Evolutionary conservation across 2,329 filamentous ascomycete genomes (phyloP).

Genomic region (Aspergillus clavatus): DNA sequence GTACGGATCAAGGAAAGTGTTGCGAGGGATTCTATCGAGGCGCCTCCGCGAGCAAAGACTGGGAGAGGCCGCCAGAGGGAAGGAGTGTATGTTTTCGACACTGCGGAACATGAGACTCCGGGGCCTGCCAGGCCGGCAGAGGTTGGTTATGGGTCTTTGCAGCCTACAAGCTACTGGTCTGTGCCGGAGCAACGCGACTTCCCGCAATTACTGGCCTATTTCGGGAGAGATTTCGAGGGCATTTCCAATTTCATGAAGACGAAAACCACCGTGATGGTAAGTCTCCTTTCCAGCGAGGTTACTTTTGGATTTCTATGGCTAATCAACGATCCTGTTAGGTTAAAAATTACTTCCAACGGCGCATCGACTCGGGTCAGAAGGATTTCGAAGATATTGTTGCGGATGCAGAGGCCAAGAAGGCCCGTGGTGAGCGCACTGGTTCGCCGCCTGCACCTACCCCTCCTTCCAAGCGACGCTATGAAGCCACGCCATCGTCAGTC

Average conservation of each 20-base stretch:
- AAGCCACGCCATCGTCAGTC: constrained; percentile 40
- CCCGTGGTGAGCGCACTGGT: constrained; percentile 41
- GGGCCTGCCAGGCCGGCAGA: constrained; percentile 23
- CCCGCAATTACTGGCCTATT: constrained; percentile 42
- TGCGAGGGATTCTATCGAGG: constrained; percentile 22
- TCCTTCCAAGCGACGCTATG: constrained; percentile 46
- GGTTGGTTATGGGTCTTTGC: constrained; percentile 34
- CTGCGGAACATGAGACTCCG: constrained; percentile 26
- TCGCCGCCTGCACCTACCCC: constrained; percentile 41
- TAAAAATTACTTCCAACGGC: constrained; percentile 47
- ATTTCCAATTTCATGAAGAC: constrained; percentile 50
- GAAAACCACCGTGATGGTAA: constrained; percentile 50
- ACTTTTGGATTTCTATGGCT: no score
- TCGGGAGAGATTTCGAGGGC: constrained; percentile 45
- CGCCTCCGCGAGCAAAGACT: constrained; percentile 22
- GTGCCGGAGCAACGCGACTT: constrained; percentile 48
- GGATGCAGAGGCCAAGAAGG: constrained; percentile 43
- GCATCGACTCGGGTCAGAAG: constrained; percentile 40
- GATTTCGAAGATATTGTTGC: constrained; percentile 42
- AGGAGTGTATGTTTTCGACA: constrained; percentile 33
- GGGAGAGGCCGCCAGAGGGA: constrained; percentile 31
- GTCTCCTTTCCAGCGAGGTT: constrained; percentile 12
- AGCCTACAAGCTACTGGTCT: constrained; percentile 50
- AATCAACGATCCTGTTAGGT: no score
- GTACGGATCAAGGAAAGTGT: constrained; percentile 24